Evolutionary conservation across 495 filamentous ascomycete genomes (phyloP).

Genomic region (Xylaria flabelliformis): DNA sequence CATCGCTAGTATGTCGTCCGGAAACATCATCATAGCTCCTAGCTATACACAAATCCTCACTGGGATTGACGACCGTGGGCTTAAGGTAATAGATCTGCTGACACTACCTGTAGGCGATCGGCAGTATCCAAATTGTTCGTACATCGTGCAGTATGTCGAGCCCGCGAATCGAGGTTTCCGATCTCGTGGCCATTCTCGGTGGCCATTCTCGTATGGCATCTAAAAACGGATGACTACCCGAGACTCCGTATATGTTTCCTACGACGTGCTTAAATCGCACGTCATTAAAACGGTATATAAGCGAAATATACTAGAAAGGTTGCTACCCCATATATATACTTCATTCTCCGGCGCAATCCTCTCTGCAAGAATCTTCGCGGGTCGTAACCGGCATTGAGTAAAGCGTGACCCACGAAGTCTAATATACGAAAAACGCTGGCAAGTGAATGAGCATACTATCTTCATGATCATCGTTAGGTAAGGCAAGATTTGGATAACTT

Average conservation of each 20-base stretch:
- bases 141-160: background rate
- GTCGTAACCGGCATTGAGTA: slow-evolving; percentile 42
- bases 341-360: slow-evolving; percentile 33
- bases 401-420: slow-evolving; percentile 38
- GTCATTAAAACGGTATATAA: slow-evolving; percentile 41
- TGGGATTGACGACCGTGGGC: background rate
- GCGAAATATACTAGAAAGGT: slow-evolving; percentile 45
- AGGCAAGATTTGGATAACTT: slow-evolving; percentile 20
- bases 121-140: background rate
- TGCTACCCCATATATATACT: slow-evolving; percentile 39
- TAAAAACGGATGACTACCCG: background rate
- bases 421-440: slow-evolving; percentile 39
- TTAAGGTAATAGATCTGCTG: background rate
- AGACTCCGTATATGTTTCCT: background rate
- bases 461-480: background rate
- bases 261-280: background rate
- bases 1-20: background rate
- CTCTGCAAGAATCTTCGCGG: slow-evolving; percentile 40
- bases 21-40: background rate
- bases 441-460: slow-evolving; percentile 7
- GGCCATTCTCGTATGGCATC: background rate
- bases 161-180: background rate
- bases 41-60: background rate
- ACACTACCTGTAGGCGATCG: background rate
- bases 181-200: slow-evolving; percentile 3